Percentiles rank a stretch among this genome's conserved stretches.
phyloP scores from a whole-genome alignment of 371 early-diverging fungal genomes.

The Mortierella sp. region DNA sequence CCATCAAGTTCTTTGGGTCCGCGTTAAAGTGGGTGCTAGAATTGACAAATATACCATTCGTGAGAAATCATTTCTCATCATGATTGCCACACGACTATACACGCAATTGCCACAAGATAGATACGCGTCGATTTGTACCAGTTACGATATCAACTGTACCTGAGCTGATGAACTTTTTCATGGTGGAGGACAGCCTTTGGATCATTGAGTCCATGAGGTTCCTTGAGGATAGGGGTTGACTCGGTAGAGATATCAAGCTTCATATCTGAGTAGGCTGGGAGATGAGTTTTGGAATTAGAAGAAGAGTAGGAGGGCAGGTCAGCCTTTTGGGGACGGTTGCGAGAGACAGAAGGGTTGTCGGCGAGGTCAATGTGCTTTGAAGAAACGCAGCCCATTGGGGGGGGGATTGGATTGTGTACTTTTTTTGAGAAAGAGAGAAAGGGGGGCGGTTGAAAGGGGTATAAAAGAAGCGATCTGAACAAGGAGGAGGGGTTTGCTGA shows the following conservation, averaged over 20 bases:
- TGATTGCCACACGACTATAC: neutral
- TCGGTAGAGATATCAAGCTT: slow-evolving; percentile 28
- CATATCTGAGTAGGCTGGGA: slow-evolving; percentile 49
- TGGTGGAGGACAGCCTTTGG: slow-evolving; percentile 38
- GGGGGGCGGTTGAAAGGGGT: neutral
- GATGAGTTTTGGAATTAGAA: slow-evolving; percentile 13
- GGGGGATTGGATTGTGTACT: no score
- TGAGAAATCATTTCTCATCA: neutral
- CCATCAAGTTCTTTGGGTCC: slow-evolving; percentile 75
- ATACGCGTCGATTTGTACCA: no score
- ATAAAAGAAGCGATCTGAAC: neutral
- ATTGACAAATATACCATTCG: slow-evolving; percentile 9
- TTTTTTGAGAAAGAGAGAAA: neutral
- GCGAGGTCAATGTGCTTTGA: slow-evolving; percentile 42
- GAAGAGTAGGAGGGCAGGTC: slow-evolving; percentile 20
- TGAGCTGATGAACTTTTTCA: slow-evolving; percentile 27
- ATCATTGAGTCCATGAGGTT: slow-evolving; percentile 41
- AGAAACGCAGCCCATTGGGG: slow-evolving; percentile 46
- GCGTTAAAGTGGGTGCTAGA: slow-evolving; percentile 65
- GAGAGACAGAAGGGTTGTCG: slow-evolving; percentile 29
- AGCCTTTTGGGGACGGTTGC: slow-evolving; percentile 14
- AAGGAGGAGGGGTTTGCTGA: neutral
- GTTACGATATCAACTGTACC: slow-evolving; percentile 21
- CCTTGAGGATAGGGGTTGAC: slow-evolving; percentile 32
- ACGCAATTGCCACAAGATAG: neutral